Evolutionary conservation across 2,329 filamentous ascomycete species (phyloP).

Genomic region (Penicillium sp.): DNA sequence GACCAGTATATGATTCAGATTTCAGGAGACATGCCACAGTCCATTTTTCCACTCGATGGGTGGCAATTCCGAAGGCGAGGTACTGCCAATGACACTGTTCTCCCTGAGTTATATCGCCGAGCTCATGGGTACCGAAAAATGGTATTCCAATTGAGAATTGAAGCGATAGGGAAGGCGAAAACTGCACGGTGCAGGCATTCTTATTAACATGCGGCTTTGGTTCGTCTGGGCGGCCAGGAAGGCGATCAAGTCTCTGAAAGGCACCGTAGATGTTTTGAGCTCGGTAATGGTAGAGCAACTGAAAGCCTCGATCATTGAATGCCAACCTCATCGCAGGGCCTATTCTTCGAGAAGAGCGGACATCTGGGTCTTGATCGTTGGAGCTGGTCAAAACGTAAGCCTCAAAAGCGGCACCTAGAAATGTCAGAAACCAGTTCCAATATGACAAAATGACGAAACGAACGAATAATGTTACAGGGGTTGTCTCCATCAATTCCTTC

Average conservation of each 20-base stretch:
- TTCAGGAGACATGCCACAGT: conserved; percentile 41
- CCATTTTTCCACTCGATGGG: conserved; percentile 34
- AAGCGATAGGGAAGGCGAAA: conserved; percentile 27
- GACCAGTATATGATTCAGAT: conserved; percentile 32
- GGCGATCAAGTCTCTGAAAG: conserved; percentile 32
- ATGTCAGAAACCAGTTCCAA: conserved; percentile 1
- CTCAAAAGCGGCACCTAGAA: conserved; percentile 23
- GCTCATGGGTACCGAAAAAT: conserved; percentile 40
- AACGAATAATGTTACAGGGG: conserved; percentile 19
- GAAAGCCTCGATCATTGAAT: conserved; percentile 40
- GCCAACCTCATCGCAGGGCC: conserved; percentile 32
- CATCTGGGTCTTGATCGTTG: conserved; percentile 1
- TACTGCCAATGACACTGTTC: conserved; percentile 41
- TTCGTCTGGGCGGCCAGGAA: conserved; percentile 6
- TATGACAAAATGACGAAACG: conserved; percentile 3
- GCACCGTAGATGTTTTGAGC: conserved; percentile 36
- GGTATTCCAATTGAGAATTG: conserved; percentile 42
- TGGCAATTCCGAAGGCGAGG: conserved; percentile 42
- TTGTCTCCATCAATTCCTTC: not conserved
- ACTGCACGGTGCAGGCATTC: conserved; percentile 29
- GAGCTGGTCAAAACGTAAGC: conserved; percentile 21
- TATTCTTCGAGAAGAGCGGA: conserved; percentile 4
- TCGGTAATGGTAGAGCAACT: conserved; percentile 39
- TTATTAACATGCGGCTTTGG: conserved; percentile 16
- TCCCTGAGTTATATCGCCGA: conserved; percentile 12